Percentiles rank a stretch among this genome's conserved stretches.
Conservation (phyloP, 495 filamentous ascomycete species). For the Neurospora africana region DNA sequence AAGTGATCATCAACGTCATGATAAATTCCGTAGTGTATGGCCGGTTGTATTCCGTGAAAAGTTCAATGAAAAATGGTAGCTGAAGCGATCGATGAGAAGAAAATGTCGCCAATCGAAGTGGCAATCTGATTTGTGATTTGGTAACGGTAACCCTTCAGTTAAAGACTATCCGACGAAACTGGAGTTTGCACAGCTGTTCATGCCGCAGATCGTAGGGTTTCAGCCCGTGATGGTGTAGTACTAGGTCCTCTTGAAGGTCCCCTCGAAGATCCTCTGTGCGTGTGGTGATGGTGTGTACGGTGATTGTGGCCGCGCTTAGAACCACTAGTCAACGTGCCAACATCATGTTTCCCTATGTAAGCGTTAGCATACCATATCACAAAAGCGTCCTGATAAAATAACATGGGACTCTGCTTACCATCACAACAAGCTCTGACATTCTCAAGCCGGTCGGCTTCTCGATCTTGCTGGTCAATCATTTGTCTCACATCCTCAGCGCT, state of each 20-base stretch:
- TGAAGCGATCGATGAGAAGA: slow-evolving; percentile 28
- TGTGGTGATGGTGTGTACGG: slow-evolving; percentile 19
- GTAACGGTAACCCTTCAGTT: slow-evolving; percentile 1
- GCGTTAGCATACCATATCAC: slow-evolving; percentile 12
- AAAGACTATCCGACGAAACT: slow-evolving; percentile 3
- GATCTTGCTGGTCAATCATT: slow-evolving; percentile 64
- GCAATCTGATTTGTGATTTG: slow-evolving; percentile 5
- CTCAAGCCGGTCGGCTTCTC: slow-evolving; percentile 67
- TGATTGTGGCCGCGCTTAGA: slow-evolving; percentile 28
- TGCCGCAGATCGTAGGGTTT: slow-evolving; percentile 21
- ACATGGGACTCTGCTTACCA: slow-evolving; percentile 47
- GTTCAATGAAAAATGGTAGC: slow-evolving; percentile 17
- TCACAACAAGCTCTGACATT: slow-evolving; percentile 97
- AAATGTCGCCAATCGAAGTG: slow-evolving; percentile 7
- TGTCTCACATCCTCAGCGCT: slow-evolving; percentile 71
- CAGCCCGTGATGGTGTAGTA: slow-evolving; percentile 22
- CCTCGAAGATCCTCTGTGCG: slow-evolving; percentile 27
- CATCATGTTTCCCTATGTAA: slow-evolving; percentile 61
- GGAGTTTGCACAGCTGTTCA: slow-evolving; percentile 9
- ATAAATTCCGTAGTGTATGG: slow-evolving; percentile 22
- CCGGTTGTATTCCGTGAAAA: slow-evolving; percentile 17
- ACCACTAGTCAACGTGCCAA: slow-evolving; percentile 41
- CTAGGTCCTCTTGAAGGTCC: slow-evolving; percentile 17
- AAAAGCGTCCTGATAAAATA: background rate
- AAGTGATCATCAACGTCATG: slow-evolving; percentile 20